Base-by-base conservation (phyloP, 257 asterid genomes). In the Ajuga chamaepitys region DNA sequence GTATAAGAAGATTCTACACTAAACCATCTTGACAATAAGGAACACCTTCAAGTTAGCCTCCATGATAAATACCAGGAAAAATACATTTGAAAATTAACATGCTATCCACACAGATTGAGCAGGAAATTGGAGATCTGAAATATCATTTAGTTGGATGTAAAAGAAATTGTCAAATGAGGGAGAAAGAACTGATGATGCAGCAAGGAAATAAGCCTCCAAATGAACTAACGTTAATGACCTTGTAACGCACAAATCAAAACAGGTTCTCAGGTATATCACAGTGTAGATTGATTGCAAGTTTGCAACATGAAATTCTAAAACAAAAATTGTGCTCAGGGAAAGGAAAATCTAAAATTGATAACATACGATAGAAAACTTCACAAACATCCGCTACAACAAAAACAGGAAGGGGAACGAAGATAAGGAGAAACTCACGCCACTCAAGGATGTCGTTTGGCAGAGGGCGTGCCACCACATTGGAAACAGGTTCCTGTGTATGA, bases 381-480 rank as follows among this genome's bases (percentile, higher is more conserved):
- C n/a, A n/a, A n/a, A n/a, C n/a, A n/a, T n/a, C n/a, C n/a, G n/a
- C n/a, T n/a, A n/a, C n/a, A n/a, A n/a, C n/a, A n/a, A n/a, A n/a
- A 60, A 11, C 40, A n/a, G 18, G 25, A 25, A n/a, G n/a, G 34
- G 3, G 17, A 63, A 48, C n/a, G 7, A 46, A 66, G 47, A 59
- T 42, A 58, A 35, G 47, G 37, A 68, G 72, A 50, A 77, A 82
- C 99, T 83, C 86, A 91, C 98, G 97, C 98, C 99, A 94, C 75
- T 90, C 99, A 61, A 94, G 98, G 73, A 94, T 94, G 86, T 94
- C 88, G 56, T 85, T 94, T 47, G 93, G 96, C 59, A 78, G 76
- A 80, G 99, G 99, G 25, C 96, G 95, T 67, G 98, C 98, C 70
- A 86, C 91, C 76, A 94, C 90, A 78, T 88, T 87, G 37, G 99